A percentile compares a stretch with the other conserved stretches of the same genome.
phyloP scores from a whole-genome alignment of 257 asterid genomes.

The Prunella vulgaris region DNA sequence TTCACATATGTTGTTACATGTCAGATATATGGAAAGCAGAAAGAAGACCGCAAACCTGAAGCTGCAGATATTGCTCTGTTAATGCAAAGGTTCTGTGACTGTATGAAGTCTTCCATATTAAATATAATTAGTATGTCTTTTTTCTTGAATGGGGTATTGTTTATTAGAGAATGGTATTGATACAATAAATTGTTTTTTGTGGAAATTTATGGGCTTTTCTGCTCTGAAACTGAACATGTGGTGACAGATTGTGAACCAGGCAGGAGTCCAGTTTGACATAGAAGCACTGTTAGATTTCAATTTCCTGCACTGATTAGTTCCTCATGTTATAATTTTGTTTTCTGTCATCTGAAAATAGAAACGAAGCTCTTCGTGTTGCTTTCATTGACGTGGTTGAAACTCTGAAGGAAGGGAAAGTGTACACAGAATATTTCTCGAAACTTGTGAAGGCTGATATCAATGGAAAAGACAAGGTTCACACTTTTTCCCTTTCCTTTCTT shows the following conservation, averaged over 20 bases:
- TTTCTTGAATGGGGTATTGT: neutral
- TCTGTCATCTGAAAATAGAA: slow-evolving; percentile 36
- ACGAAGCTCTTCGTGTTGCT: slow-evolving; percentile 99
- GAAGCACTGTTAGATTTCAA: neutral
- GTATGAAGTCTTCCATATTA: slow-evolving; percentile 3
- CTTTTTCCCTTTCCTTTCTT: slow-evolving; percentile 4
- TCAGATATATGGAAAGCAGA: slow-evolving; percentile 97
- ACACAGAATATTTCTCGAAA: slow-evolving; percentile 80
- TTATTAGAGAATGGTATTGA: neutral
- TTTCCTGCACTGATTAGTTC: slow-evolving; percentile 8
- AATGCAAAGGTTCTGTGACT: slow-evolving; percentile 81
- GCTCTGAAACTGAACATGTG: slow-evolving; percentile 7
- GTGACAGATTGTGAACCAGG: neutral
- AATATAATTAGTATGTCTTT: slow-evolving; percentile 7
- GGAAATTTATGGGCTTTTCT: slow-evolving; percentile 8
- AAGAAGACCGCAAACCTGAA: slow-evolving; percentile 93
- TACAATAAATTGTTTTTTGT: neutral
- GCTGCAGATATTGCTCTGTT: slow-evolving; percentile 95
- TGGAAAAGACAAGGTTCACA: slow-evolving; percentile 84
- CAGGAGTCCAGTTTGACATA: neutral
- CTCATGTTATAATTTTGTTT: neutral
- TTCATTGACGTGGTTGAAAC: slow-evolving; percentile 92
- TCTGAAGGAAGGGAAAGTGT: slow-evolving; percentile 76
- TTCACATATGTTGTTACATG: slow-evolving; percentile 96
- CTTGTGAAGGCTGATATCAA: slow-evolving; percentile 94